Evolutionary conservation across 345 rosid species (phyloP).

Genomic region (Lepidium didymum): DNA sequence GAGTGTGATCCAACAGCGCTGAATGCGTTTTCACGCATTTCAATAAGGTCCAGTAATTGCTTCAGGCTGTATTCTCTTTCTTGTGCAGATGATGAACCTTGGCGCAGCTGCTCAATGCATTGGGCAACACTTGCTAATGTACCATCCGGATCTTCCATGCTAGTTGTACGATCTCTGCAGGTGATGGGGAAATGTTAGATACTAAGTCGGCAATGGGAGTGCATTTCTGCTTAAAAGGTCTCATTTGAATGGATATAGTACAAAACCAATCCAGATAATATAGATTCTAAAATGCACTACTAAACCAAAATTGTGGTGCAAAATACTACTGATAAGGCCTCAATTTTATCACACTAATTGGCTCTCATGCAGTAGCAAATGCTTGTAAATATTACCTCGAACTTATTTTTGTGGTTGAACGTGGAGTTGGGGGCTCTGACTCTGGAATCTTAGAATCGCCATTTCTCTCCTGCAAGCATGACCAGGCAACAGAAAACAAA

Average conservation of each 20-base stretch:
- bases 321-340: background rate
- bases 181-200: conserved; percentile 23
- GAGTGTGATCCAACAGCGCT: conserved; percentile 99
- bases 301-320: conserved; percentile 3
- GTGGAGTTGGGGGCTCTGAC: conserved; percentile 96
- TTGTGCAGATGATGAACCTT: conserved; percentile 76
- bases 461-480: conserved; percentile 66
- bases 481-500: conserved; percentile 11
- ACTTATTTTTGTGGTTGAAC: conserved; percentile 72
- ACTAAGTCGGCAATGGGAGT: background rate
- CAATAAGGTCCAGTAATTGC: conserved; percentile 90
- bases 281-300: background rate
- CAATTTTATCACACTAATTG: background rate
- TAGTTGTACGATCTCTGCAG: conserved; percentile 78
- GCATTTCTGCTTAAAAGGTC: background rate
- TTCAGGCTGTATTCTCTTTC: conserved; percentile 84
- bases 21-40: conserved; percentile 91
- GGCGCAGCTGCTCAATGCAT: conserved; percentile 95
- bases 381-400: conserved; percentile 48
- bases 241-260: background rate
- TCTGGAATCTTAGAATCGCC: conserved; percentile 77
- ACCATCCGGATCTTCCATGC: conserved; percentile 99
- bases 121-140: conserved; percentile 99
- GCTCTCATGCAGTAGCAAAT: background rate
- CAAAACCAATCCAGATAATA: background rate